Evolutionary conservation across 2,329 filamentous ascomycete species (phyloP), one percentile per base, ranked within the genome.

Genomic region (Madurella fahalii): DNA sequence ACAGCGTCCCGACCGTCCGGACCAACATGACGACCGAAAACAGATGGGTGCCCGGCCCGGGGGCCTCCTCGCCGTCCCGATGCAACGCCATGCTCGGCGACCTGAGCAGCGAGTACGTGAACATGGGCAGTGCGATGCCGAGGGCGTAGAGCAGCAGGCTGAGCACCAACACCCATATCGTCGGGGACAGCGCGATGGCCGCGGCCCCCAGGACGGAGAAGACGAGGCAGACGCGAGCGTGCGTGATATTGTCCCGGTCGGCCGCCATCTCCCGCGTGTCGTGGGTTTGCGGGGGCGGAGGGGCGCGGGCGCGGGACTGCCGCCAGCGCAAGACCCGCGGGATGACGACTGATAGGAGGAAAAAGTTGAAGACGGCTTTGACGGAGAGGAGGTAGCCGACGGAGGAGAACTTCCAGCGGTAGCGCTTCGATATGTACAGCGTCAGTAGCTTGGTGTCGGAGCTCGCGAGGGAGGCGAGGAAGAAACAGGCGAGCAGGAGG

Each of bases 21-120:
- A 77, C 69, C 60, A 79, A 68, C 75, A 79, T 79, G 13, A 77
- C 75, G n/a, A 79, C 71, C 2, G 77, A 75, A 53, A 78, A 78
- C 2, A 78, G 66, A 31, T 75, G 74, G 4, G 68, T 69, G 30
- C 76, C 72, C 0, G 68, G 39, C 20, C 52, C 31, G 16, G 18
- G 15, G 30, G 17, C 25, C 30, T 37, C 32, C 13, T 16, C 47
- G 7, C n/a, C 15, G 45, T 34, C 54, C 58, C 9, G 63, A 60
- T n/a, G 64, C 68, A 57, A 3, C 18, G 48, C 47, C 15, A 78
- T 65, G 2, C 67, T 66, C 0, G 72, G 70, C 7, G 77, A 77
- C 48, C 76, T 77, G 25, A 78, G 68, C 47, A 79, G 63, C 3
- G 75, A 77, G 13, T 76, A 65, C 0, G 77, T 79, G 47, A 79